These are phyloP conservation scores for Keithomyces neogunnii DNA, from an alignment of 2,329 filamentous ascomycete genomes.

Conservation along the genomic window DNA sequence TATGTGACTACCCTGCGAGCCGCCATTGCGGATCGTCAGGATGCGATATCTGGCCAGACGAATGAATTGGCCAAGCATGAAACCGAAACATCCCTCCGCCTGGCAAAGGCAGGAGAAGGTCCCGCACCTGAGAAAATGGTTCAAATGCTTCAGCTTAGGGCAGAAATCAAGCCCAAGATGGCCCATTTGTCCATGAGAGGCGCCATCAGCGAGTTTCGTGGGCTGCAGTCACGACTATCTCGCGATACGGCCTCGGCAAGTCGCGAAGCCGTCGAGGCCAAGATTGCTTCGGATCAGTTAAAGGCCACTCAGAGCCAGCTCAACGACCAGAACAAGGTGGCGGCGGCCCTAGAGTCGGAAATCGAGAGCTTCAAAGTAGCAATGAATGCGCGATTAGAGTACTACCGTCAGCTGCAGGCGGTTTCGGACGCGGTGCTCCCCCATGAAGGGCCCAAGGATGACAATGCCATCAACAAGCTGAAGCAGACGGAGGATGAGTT, in stretches of 20 bases:
- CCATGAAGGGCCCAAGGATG: constrained; percentile 55
- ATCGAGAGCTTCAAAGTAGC: constrained; percentile 65
- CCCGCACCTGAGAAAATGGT: constrained; percentile 59
- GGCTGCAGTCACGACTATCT: constrained; percentile 41
- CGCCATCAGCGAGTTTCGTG: constrained; percentile 61
- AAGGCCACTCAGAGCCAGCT: constrained; percentile 47
- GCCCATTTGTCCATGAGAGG: constrained; percentile 59
- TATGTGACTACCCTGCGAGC: constrained; percentile 74
- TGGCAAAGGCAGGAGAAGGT: constrained; percentile 56
- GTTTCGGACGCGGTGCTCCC: constrained; percentile 83
- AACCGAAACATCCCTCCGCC: constrained; percentile 48
- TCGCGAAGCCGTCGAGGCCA: constrained; percentile 58
- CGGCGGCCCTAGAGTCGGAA: constrained; percentile 53
- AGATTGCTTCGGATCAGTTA: constrained; percentile 56
- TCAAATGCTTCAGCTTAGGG: constrained; percentile 40
- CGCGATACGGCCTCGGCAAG: constrained; percentile 15
- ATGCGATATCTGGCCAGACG: constrained; percentile 66
- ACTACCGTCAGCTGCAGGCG: constrained; percentile 80
- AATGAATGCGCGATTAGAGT: constrained; percentile 82
- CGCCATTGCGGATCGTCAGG: constrained; percentile 69
- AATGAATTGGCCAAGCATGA: constrained; percentile 71
- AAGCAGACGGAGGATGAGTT: constrained; percentile 29
- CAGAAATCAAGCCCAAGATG: constrained; percentile 37
- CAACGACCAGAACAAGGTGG: constrained; percentile 41
- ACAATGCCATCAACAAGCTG: constrained; percentile 32